Base-by-base conservation (phyloP, 1,284 basidiomycete genomes). In the Anthracocystis panici-leucophaei region DNA sequence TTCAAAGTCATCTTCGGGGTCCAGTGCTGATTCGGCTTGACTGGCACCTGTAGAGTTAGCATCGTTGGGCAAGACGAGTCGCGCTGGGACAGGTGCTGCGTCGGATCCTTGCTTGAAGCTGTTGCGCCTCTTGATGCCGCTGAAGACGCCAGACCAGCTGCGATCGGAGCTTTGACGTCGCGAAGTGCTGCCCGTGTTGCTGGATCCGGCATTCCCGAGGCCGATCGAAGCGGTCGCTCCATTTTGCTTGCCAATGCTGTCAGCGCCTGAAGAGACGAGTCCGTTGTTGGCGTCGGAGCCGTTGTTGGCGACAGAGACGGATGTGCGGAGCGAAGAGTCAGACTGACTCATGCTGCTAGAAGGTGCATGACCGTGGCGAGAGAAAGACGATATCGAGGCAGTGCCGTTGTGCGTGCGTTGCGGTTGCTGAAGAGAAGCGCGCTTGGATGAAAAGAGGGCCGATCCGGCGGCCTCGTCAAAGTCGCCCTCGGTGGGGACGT, bases 1-100 rank as follows among this genome's bases (percentile, higher is more conserved):
- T 46, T 82, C 81, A 42, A 82, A 82, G 48, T 82, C 81, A 41
- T 79, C 71, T 29, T 75, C 67, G 1, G 75, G 50, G 25, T 79
- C 70, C 57, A 74, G 20, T 4, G 61, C 60, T 31, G 66, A 57
- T 18, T 70, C 58, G 16, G 45, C 21, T 25, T 50, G 49, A 14
- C 16, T 45, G 23, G 45, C 25, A 16, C 40, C 29, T 2, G 46
- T 21, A 14, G 58, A 40, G n/a, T n/a, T 50, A 44, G 38, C 18
- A 25, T 58, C 45, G 12, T 48, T 51, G 8, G 54, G 63, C 14
- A 52, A 50, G 12, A 62, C 40, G 18, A 60, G 55, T 11, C 57
- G 46, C 2, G 42, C 69, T 5, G 68, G 61, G 6, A 51, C 46
- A 25, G 31, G 14, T n/a, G 55, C 21, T 7, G 54, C 21, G 35